Base-by-base conservation (phyloP, 495 filamentous ascomycete species). In the Xylaria venustula region DNA sequence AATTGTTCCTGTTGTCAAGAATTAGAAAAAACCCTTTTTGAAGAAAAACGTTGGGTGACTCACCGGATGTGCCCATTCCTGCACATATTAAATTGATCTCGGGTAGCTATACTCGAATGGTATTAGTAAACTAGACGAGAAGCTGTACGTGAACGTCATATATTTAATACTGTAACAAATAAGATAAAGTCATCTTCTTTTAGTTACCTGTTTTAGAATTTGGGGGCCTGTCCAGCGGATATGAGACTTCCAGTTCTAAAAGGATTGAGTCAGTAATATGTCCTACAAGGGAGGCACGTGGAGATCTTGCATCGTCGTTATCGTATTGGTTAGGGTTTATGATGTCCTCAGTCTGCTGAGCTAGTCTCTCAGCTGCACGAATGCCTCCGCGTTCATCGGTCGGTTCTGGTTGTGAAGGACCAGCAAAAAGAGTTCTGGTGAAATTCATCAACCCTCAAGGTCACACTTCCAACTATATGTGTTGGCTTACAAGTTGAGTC, bases 311-410 rank as follows among this genome's bases (percentile, higher is more conserved):
- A 28, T 71, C 63, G 47, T 83, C 76, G 56, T 85, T 85, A 15
- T 84, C 80, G 54, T 87, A 87, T 63, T 87, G 85, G 34, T 82
- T 81, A 0, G 83, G 81, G 61, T 85, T 84, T 54, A 79, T 69
- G 44, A 80, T 76, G 0, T 64, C 63, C 4, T 78, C 73, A 9
- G 75, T 69, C 5, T 75, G 67, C 42, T 68, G 58, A 0, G 79
- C 81, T 64, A 77, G 61, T 26, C 70, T 64, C 12, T 76, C 63
- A 36, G 82, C 75, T 42, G 62, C 73, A 46, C 78, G 72, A 48
- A 87, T 86, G 5, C 79, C 79, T 2, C 85, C 84, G 26, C 78
- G 77, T 17, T 70, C 72, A 63, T 87, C 85, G 6, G 71, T 54
- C 0, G 81, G 81, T 50, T 87, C 83, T 19, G 82, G 83, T 47